Evolutionary conservation across 768 basidiomycete species (phyloP).

Genomic region (Lactarius indigo): DNA sequence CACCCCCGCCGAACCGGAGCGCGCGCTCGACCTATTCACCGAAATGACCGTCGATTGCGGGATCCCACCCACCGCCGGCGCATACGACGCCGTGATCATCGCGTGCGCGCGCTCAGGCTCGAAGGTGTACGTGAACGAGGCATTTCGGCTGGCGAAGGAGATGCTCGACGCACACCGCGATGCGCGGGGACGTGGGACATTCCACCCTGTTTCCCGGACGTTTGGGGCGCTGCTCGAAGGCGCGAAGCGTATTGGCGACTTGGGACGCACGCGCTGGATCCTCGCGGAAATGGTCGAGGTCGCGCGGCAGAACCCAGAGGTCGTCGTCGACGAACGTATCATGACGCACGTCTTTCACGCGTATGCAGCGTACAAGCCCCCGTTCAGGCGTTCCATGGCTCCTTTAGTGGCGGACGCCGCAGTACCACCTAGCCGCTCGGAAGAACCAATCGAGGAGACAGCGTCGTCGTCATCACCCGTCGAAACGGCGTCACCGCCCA

Average conservation of each 20-base stretch:
- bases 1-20: constrained; percentile 74
- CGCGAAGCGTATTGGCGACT: constrained; percentile 81
- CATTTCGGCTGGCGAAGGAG: constrained; percentile 77
- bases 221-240: constrained; percentile 88
- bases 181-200: constrained; percentile 51
- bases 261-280: constrained; percentile 83
- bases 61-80: constrained; percentile 57
- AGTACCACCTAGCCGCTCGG: not conserved
- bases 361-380: constrained; percentile 76
- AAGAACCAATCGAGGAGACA: not conserved
- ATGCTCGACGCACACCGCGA: constrained; percentile 81
- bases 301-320: constrained; percentile 27
- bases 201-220: constrained; percentile 60
- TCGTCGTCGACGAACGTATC: constrained; percentile 56
- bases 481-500: not conserved
- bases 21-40: constrained; percentile 87
- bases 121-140: constrained; percentile 69
- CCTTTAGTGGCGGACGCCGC: constrained; percentile 32
- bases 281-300: constrained; percentile 73
- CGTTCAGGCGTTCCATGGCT: constrained; percentile 55
- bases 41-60: constrained; percentile 82
- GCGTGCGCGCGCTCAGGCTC: constrained; percentile 70
- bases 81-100: constrained; percentile 81
- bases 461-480: not conserved
- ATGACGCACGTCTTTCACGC: constrained; percentile 86